Evolutionary conservation across 495 filamentous ascomycete genomes (phyloP), one percentile per base, ranked within the genome.

Genomic region (Tirmania nivea): DNA sequence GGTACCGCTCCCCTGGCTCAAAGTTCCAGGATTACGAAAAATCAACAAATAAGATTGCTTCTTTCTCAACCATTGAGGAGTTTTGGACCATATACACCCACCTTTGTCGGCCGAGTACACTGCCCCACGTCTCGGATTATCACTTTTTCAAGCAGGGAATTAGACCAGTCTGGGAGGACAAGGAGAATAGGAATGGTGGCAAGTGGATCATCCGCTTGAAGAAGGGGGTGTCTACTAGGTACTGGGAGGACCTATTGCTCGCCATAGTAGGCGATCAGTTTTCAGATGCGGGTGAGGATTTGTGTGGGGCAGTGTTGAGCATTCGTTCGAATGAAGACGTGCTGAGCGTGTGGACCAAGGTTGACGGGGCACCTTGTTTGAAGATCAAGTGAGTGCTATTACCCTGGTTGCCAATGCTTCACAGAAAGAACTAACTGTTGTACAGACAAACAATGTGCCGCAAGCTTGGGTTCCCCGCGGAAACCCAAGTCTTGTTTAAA

Each of bases 131-230:
- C 34, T 94, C 87, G 12, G 90, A 97, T 64, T 97, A 95, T 65
- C 92, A 96, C 66, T 80, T 97, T 52, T 97, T 97, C 71, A 92
- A 90, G 72, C 86, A 92, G 63, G 92, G 87, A 49, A 87, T 96
- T 34, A 79, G 90, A 55, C 90, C 90, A 37, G 90, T 96, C 63
- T 97, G 90, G 90, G 90, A 97, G 69, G 90, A 97, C 62, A 85
- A 94, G 51, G 86, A 89, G 60, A 97, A 97, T 69, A 93, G 85
- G 69, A 76, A 78, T 52, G 90, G 90, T 52, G 90, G 90, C 31
- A 97, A 97, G 71, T 97, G 89, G 88, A 85, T 94, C 51, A 79
- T 97, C 63, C 72, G 89, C 59, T 68, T 97, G 59, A 93, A 89
- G 76, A 97, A 97, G 72, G 90, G 90, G 25, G 84, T 96, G 19